Percentiles rank a stretch among this genome's conserved stretches.
Conservation (phyloP, 2,329 filamentous ascomycete genomes). For the Xylariaceae sp. region DNA sequence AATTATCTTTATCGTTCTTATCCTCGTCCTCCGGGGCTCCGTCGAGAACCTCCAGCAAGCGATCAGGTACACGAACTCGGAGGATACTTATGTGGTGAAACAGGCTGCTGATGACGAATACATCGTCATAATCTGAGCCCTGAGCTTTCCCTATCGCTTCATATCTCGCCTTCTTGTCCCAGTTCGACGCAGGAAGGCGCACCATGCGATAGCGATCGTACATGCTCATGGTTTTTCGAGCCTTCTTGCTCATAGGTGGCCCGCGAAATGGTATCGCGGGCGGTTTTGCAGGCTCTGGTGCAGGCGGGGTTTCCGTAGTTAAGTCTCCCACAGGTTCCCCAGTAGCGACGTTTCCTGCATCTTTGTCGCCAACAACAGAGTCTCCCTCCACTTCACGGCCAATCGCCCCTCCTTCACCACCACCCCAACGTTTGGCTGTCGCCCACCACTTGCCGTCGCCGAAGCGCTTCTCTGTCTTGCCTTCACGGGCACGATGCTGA, state of each 20-base stretch:
- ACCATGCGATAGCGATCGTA: conserved; percentile 66
- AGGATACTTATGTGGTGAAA: conserved; percentile 62
- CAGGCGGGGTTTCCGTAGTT: background rate
- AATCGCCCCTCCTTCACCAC: conserved; percentile 60
- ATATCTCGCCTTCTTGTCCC: conserved; percentile 61
- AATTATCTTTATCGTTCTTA: conserved; percentile 10
- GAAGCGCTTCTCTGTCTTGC: conserved; percentile 53
- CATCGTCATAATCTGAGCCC: conserved; percentile 54
- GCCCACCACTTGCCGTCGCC: conserved; percentile 63
- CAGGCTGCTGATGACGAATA: conserved; percentile 59
- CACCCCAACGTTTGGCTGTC: conserved; percentile 59
- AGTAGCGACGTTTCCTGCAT: conserved; percentile 20
- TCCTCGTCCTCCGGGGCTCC: conserved; percentile 37
- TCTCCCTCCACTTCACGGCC: conserved; percentile 58
- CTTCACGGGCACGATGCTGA: conserved; percentile 61
- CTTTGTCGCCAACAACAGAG: conserved; percentile 44
- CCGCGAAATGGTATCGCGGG: conserved; percentile 25
- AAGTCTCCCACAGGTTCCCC: background rate
- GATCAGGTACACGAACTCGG: conserved; percentile 55
- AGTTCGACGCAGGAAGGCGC: conserved; percentile 53
- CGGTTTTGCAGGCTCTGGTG: conserved; percentile 5
- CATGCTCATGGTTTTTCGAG: conserved; percentile 54
- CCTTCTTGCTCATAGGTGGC: conserved; percentile 42
- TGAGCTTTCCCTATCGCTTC: conserved; percentile 51
- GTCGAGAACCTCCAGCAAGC: conserved; percentile 51